Conservation (phyloP, 305 asterid genomes). For the Fraxinus dipetala region DNA sequence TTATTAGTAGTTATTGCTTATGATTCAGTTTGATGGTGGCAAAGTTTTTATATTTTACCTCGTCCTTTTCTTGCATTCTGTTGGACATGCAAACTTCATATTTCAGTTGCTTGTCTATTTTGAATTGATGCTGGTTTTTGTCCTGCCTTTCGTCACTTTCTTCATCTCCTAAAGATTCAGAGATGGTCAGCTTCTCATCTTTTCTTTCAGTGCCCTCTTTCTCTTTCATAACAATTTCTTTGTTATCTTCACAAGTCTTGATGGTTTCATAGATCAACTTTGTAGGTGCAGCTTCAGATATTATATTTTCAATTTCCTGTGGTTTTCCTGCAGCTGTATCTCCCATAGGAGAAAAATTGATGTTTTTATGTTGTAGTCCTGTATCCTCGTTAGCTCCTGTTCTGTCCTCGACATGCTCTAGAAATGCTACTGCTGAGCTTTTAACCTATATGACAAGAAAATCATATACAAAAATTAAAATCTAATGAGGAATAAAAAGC, state of each 20-base stretch:
- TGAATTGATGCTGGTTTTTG: conserved; percentile 1
- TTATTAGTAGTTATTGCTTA: conserved; percentile 14
- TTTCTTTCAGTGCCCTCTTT: conserved; percentile 18
- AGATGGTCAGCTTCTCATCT: conserved; percentile 18
- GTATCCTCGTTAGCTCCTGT: conserved; percentile 24
- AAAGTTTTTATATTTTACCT: conserved; percentile 33
- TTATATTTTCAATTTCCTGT: conserved; percentile 18
- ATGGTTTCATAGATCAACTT: conserved; percentile 3
- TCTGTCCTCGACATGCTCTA: conserved; percentile 22
- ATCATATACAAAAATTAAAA: conserved; percentile 6
- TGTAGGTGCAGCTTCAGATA: conserved; percentile 18
- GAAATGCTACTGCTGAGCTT: conserved; percentile 17
- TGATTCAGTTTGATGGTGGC: conserved; percentile 14
- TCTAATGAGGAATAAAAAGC: neutral
- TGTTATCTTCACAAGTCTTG: conserved; percentile 19
- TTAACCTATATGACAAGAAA: conserved; percentile 25
- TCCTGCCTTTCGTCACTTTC: conserved; percentile 29
- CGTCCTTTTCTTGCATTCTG: conserved; percentile 25
- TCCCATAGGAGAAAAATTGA: conserved; percentile 7
- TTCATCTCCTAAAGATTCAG: conserved; percentile 19
- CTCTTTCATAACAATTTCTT: conserved; percentile 13
- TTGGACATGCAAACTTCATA: conserved; percentile 27
- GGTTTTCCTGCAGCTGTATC: conserved; percentile 17
- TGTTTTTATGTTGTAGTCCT: conserved; percentile 19
- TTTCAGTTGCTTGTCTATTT: neutral